phyloP scores from a whole-genome alignment of 2,329 filamentous ascomycete genomes.

The Alternaria ethzedia region DNA sequence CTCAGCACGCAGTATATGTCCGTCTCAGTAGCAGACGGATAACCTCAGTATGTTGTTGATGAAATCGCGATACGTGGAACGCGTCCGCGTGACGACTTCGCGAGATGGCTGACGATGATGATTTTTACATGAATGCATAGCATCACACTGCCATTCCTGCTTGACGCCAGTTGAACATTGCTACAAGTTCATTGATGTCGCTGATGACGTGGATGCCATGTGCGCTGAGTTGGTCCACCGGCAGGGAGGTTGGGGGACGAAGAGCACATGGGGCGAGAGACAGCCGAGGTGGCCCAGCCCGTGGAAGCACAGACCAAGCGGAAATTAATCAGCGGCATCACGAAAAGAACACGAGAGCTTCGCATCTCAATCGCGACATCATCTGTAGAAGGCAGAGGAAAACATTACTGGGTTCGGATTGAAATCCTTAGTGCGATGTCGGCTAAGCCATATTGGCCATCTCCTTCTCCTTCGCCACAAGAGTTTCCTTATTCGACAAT shows the following conservation, averaged over 20 bases:
- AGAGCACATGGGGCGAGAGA: conserved; percentile 23
- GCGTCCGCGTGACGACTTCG: neutral
- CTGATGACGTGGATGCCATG: neutral
- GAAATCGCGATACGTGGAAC: neutral
- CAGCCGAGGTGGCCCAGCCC: conserved; percentile 7
- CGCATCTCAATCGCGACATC: neutral
- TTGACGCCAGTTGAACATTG: neutral
- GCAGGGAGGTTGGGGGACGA: neutral
- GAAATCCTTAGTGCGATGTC: neutral
- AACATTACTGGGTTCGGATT: too few species aligned
- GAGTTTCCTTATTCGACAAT: conserved; percentile 21
- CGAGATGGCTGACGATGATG: neutral
- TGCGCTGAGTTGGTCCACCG: neutral
- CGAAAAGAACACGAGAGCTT: conserved; percentile 17
- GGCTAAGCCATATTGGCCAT: conserved; percentile 21
- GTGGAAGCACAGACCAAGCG: conserved; percentile 20
- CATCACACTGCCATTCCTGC: neutral
- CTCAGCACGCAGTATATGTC: neutral
- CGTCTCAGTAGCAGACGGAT: neutral
- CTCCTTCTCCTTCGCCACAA: conserved; percentile 37
- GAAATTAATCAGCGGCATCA: conserved; percentile 30
- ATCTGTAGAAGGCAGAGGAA: too few species aligned
- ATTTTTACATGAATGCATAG: neutral
- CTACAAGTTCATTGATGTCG: neutral
- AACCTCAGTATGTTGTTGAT: neutral